Evolutionary conservation across 2,329 filamentous ascomycete species (phyloP).

Genomic region (Epichloe elymi): DNA sequence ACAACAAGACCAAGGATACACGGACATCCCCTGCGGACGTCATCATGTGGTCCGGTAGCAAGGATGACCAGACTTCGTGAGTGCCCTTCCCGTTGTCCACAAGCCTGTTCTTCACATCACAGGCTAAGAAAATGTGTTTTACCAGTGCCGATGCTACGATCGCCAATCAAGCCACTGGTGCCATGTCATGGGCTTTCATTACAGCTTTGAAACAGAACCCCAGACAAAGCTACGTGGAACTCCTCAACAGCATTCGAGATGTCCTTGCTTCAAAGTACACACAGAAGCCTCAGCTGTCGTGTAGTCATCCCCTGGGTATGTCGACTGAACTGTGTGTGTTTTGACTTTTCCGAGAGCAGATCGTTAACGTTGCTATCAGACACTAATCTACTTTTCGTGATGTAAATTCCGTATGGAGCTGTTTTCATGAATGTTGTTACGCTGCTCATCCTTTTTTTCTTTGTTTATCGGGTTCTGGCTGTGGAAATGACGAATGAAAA

Average conservation of each 20-base stretch:
- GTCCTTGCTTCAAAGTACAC: slow-evolving; percentile 75
- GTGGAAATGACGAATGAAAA: too few species aligned
- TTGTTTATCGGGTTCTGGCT: too few species aligned
- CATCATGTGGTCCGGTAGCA: slow-evolving; percentile 95
- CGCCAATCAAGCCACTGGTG: slow-evolving; percentile 76
- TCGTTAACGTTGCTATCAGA: slow-evolving; percentile 26
- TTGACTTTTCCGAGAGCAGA: too few species aligned
- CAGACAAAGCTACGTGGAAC: slow-evolving; percentile 87
- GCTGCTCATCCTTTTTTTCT: too few species aligned
- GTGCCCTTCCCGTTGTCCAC: slow-evolving; percentile 7
- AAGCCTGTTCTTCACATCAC: too few species aligned
- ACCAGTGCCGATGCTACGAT: slow-evolving; percentile 79
- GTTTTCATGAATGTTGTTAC: accelerated
- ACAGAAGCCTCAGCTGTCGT: slow-evolving; percentile 93
- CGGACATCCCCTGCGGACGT: slow-evolving; percentile 94
- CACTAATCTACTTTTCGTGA: slow-evolving; percentile 53
- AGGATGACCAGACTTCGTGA: slow-evolving; percentile 81
- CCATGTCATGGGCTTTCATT: slow-evolving; percentile 98
- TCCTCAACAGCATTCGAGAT: slow-evolving; percentile 90
- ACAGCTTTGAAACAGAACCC: slow-evolving; percentile 82
- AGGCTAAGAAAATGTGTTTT: neutral
- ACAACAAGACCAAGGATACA: slow-evolving; percentile 70
- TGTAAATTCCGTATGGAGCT: slow-evolving; percentile 26
- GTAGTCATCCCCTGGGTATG: slow-evolving; percentile 89
- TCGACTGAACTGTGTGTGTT: slow-evolving; percentile 3